Conservation (phyloP, 2,329 filamentous ascomycete species). For the Colletotrichum lindemuthianum region DNA sequence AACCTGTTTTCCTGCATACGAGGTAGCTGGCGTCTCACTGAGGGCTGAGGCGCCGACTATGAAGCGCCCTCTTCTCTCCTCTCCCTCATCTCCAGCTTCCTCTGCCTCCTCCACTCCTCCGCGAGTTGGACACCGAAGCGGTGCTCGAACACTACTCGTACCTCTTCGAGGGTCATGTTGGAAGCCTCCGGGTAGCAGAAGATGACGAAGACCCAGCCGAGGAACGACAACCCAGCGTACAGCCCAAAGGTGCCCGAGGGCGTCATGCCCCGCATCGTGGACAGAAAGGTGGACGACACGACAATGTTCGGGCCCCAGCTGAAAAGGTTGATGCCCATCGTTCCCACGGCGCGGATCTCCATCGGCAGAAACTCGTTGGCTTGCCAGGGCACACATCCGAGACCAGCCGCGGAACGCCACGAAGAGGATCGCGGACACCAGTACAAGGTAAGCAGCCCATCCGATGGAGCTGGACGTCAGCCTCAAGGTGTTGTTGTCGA, state of each 20-base stretch:
- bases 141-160: slow-evolving; percentile 60
- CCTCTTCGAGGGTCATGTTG: slow-evolving; percentile 64
- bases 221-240: slow-evolving; percentile 59
- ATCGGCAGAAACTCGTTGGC: slow-evolving; percentile 43
- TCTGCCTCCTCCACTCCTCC: slow-evolving; percentile 49
- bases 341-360: slow-evolving; percentile 58
- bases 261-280: slow-evolving; percentile 58
- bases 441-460: slow-evolving; percentile 5
- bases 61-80: background rate
- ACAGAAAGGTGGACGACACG: slow-evolving; percentile 59
- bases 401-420: slow-evolving; percentile 38
- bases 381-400: slow-evolving; percentile 38
- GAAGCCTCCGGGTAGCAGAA: slow-evolving; percentile 65
- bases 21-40: background rate
- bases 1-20: no score
- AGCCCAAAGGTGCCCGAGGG: slow-evolving; percentile 63
- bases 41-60: background rate
- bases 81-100: slow-evolving; percentile 35
- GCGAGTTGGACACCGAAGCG: slow-evolving; percentile 57
- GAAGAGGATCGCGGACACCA: slow-evolving; percentile 37
- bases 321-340: slow-evolving; percentile 58
- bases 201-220: slow-evolving; percentile 57
- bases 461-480: slow-evolving; percentile 10
- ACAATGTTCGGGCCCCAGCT: slow-evolving; percentile 61
- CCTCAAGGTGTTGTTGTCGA: slow-evolving; percentile 8